These are phyloP conservation scores for Dendrocalamus latiflorus DNA, from an alignment of 202 grass and related monocot species.

Conservation along the genomic window DNA sequence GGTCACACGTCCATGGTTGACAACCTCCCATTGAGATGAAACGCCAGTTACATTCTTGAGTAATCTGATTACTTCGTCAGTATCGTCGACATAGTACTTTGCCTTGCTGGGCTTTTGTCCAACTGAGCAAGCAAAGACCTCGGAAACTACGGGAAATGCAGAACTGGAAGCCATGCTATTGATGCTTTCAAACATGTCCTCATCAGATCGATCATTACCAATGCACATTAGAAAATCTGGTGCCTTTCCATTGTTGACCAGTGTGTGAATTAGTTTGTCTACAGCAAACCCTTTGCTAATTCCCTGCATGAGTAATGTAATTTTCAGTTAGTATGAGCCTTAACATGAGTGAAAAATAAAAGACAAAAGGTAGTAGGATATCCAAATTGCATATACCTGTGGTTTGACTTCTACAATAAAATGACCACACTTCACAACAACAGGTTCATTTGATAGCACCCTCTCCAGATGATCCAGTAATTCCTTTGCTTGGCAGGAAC, in stretches of 20 bases:
- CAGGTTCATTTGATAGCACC: conserved; percentile 88
- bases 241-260: conserved; percentile 43
- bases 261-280: conserved; percentile 54
- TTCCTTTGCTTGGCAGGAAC: conserved; percentile 89
- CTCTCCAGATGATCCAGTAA: conserved; percentile 79
- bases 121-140: conserved; percentile 83
- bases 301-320: conserved; percentile 46
- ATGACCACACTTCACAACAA: conserved; percentile 80
- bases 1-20: conserved; percentile 23
- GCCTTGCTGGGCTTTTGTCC: conserved; percentile 89
- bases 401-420: conserved; percentile 97
- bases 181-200: conserved; percentile 93
- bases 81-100: conserved; percentile 79
- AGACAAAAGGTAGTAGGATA: neutral
- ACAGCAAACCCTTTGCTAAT: conserved; percentile 76
- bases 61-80: conserved; percentile 65
- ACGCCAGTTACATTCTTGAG: conserved; percentile 31
- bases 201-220: conserved; percentile 76
- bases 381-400: conserved; percentile 43
- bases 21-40: conserved; percentile 28
- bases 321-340: neutral
- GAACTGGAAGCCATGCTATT: conserved; percentile 34
- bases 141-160: conserved; percentile 35
- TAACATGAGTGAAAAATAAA: neutral
- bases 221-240: conserved; percentile 80